Percentiles rank a stretch among this genome's conserved stretches.
Conservation (phyloP, 2,329 filamentous ascomycete species). For the Akanthomyces uredinophilus region DNA sequence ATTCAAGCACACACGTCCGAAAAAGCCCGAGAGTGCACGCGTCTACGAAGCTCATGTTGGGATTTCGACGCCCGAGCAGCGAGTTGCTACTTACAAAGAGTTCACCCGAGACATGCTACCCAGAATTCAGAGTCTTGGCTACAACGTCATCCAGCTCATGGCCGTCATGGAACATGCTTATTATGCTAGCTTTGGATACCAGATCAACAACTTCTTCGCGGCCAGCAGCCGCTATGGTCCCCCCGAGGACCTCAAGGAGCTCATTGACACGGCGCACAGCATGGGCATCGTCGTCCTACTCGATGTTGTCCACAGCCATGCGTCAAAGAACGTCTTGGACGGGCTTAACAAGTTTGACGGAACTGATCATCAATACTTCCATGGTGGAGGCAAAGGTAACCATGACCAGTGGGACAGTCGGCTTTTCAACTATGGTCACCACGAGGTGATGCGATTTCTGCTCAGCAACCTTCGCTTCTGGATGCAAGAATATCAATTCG, state of each 20-base stretch:
- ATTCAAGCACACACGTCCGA: slow-evolving; percentile 78
- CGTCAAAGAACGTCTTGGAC: slow-evolving; percentile 94
- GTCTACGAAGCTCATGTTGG: slow-evolving; percentile 99
- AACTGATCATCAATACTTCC: slow-evolving; percentile 93
- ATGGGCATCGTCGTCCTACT: slow-evolving; percentile 87
- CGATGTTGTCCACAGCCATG: slow-evolving; percentile 96
- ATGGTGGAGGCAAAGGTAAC: slow-evolving; percentile 73
- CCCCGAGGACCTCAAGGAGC: slow-evolving; percentile 92
- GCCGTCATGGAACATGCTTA: slow-evolving; percentile 99
- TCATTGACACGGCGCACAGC: slow-evolving; percentile 90
- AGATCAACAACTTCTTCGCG: slow-evolving; percentile 98
- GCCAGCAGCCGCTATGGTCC: slow-evolving; percentile 91
- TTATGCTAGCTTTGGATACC: slow-evolving; percentile 98
- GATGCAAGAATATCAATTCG: slow-evolving; percentile 98
- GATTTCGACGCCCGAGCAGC: slow-evolving; percentile 86
- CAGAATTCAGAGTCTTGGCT: slow-evolving; percentile 82
- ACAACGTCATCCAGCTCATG: slow-evolving; percentile 98
- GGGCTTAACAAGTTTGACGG: slow-evolving; percentile 95
- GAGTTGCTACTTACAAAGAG: slow-evolving; percentile 92
- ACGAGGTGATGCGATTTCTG: slow-evolving; percentile 93
- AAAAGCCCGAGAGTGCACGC: slow-evolving; percentile 78
- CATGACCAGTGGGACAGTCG: slow-evolving; percentile 96
- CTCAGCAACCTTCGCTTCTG: slow-evolving; percentile 94
- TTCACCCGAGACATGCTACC: slow-evolving; percentile 91
- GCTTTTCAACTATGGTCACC: slow-evolving; percentile 92